Base-by-base conservation (phyloP, 176 grass and related monocot species). In the Areca catechu region DNA sequence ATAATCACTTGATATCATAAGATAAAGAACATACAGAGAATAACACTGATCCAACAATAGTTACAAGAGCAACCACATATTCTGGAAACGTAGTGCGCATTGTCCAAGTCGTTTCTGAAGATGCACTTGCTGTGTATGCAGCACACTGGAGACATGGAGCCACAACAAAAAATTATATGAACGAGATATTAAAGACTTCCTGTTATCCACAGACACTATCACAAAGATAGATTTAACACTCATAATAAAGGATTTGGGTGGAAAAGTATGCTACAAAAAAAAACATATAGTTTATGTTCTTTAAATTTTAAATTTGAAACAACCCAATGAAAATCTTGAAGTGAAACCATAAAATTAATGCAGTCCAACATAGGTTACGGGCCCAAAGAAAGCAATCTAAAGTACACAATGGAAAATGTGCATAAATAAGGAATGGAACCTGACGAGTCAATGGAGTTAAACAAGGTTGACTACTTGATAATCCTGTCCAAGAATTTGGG, bases 41-140 rank as follows among this genome's bases (percentile, higher is more conserved):
- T 63, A 98, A 81, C 60, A 98, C 93, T 70, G 93, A 98, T 81
- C 93, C 93, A 65, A 89, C 93, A 7, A 98, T 85, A 50, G 93
- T 98, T 65, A 88, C 77, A 58, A 98, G 87, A 77, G 94, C 94
- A 50, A 98, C 94, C 9, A 98, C 79, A 71, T 98, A 98, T 89
- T 92, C 94, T 50, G 94, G 94, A 74, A 98, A 98, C 58, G 76
- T 78, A 22, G 94, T 52, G 4, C 88, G 83, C 94, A 93, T 92
- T 57, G 94, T 93, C 94, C 94, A 98, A 49, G 88, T 98, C 61
- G 76, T 85, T 86, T 86, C 73, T 29, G 94, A 93, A 21, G 72
- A 76, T 27, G 84, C 20, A 1, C 69, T 68, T 73, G 94, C 88
- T 24, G 65, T 76, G 61, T 70, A 92, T 72, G 94, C 87, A 47